Conservation (phyloP, 768 basidiomycete species). For the Neoboletus magnificus region DNA sequence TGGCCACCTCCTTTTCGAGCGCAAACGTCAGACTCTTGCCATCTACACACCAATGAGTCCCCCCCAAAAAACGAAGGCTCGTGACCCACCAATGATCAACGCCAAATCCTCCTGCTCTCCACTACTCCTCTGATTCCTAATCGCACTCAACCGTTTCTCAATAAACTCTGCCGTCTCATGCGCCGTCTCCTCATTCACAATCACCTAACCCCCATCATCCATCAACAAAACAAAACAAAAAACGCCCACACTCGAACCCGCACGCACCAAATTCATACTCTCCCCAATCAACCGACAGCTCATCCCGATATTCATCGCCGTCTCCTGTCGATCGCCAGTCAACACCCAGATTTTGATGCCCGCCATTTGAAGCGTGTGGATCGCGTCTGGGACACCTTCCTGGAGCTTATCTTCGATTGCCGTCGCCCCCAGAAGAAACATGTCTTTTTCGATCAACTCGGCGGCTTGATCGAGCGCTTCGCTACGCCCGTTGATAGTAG, state of each 20-base stretch:
- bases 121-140: slow-evolving; percentile 86
- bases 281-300: slow-evolving; percentile 96
- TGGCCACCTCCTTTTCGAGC: slow-evolving; percentile 88
- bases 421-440: slow-evolving; percentile 91
- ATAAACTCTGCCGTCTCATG: slow-evolving; percentile 83
- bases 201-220: slow-evolving; percentile 37
- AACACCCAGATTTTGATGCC: slow-evolving; percentile 99
- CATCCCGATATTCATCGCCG: slow-evolving; percentile 98
- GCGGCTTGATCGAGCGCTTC: slow-evolving; percentile 94
- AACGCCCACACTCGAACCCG: too few species aligned
- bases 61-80: too few species aligned
- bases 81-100: slow-evolving; percentile 79
- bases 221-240: neutral
- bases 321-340: slow-evolving; percentile 97
- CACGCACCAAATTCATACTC: slow-evolving; percentile 84
- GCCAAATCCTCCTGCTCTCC: slow-evolving; percentile 96
- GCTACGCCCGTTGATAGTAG: slow-evolving; percentile 92
- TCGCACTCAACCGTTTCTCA: slow-evolving; percentile 82
- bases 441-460: slow-evolving; percentile 92
- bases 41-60: too few species aligned
- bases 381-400: slow-evolving; percentile 97
- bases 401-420: slow-evolving; percentile 99
- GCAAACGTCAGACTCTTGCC: slow-evolving; percentile 94
- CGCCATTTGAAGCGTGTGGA: slow-evolving; percentile 95
- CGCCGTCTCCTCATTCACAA: slow-evolving; percentile 87